Percentiles rank a stretch among this genome's conserved stretches.
These are phyloP conservation scores for Rhizophagus prolifer DNA, from an alignment of 192 early-diverging fungal genomes.

Conservation along the genomic window DNA sequence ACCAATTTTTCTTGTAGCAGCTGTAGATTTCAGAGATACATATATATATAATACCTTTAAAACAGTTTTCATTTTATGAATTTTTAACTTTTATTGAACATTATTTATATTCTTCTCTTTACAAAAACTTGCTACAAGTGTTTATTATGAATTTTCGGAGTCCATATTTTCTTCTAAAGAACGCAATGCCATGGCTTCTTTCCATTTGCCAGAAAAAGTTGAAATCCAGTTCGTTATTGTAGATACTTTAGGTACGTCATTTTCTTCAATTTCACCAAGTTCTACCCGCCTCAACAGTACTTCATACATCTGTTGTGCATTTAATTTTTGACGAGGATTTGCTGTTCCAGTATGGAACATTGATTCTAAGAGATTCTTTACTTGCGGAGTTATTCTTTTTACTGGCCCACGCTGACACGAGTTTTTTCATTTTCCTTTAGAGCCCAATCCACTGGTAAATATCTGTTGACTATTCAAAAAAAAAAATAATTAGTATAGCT, in stretches of 20 bases:
- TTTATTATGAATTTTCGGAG: no score
- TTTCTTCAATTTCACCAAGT: background rate
- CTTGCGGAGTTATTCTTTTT: background rate
- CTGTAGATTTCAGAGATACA: no score
- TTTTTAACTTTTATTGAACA: no score
- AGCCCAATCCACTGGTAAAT: background rate
- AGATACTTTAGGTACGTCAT: background rate
- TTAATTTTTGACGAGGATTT: background rate
- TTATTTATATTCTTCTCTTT: no score
- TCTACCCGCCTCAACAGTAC: background rate
- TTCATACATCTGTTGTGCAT: conserved; percentile 1
- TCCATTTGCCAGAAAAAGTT: background rate
- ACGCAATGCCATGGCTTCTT: background rate
- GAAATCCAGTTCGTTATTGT: conserved; percentile 1
- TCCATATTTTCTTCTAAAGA: background rate
- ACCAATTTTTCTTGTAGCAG: no score
- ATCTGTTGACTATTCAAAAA: background rate
- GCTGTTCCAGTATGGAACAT: background rate
- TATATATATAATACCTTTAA: no score
- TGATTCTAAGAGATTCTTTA: background rate
- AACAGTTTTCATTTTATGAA: no score
- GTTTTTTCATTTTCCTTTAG: background rate
- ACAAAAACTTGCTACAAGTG: no score
- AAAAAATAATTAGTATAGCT: background rate
- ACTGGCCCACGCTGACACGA: no score